Evolutionary conservation across 257 asterid genomes (phyloP).

Genomic region (Haberlea rhodopensis): DNA sequence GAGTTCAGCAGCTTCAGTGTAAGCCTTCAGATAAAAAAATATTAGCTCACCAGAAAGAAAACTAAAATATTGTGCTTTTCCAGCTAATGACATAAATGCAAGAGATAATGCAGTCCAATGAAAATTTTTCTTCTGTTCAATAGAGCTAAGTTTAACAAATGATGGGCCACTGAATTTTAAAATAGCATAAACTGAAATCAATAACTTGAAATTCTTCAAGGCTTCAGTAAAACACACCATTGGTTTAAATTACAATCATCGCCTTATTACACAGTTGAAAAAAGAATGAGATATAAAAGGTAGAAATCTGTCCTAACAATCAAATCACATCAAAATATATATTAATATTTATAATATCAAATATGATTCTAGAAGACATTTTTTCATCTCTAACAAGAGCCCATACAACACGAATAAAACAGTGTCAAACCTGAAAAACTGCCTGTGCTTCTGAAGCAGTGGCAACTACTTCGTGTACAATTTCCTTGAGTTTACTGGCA

Average conservation of each 20-base stretch:
- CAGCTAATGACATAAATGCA: constrained; percentile 16
- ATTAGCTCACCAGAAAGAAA: not conserved
- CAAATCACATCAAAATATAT: not conserved
- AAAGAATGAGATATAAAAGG: not conserved
- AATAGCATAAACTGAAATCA: too few relatives aligned
- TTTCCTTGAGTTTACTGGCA: constrained; percentile 70
- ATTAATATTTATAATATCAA: not conserved
- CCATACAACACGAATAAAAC: not conserved
- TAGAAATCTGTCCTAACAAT: not conserved
- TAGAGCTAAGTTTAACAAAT: not conserved
- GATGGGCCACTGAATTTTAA: not conserved
- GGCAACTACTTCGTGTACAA: constrained; percentile 47
- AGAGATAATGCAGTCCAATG: not conserved
- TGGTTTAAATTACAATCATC: not conserved
- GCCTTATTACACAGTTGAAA: too few relatives aligned
- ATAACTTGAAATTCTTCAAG: too few relatives aligned
- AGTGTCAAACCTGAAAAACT: constrained; percentile 61
- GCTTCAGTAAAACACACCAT: too few relatives aligned
- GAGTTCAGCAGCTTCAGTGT: constrained; percentile 72
- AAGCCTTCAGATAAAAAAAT: constrained; percentile 46
- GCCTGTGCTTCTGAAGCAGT: constrained; percentile 49
- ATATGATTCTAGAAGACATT: too few relatives aligned
- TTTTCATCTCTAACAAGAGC: not conserved
- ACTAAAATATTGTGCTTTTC: not conserved
- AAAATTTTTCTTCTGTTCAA: not conserved